Conservation (phyloP, 2,329 filamentous ascomycete species). For the Chaetothyriales sp. region DNA sequence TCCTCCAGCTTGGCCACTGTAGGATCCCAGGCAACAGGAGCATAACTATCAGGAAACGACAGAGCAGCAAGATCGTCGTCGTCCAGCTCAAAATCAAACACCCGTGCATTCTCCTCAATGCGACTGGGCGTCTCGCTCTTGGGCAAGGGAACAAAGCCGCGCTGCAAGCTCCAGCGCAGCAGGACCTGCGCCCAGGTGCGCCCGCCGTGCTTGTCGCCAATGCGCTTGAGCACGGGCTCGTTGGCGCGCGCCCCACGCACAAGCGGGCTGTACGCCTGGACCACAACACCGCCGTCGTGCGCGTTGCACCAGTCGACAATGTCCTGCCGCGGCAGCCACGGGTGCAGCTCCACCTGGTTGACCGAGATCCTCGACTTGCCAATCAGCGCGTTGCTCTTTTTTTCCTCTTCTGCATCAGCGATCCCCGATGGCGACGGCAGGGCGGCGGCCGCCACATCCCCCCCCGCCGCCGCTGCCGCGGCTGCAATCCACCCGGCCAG, state of each 20-base stretch:
- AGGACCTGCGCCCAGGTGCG: constrained; percentile 45
- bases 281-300: constrained; percentile 36
- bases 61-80: constrained; percentile 43
- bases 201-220: constrained; percentile 38
- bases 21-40: constrained; percentile 46
- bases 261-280: constrained; percentile 41
- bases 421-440: too few relatives aligned
- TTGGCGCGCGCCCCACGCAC: constrained; percentile 33
- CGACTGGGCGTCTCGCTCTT: constrained; percentile 46
- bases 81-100: constrained; percentile 46
- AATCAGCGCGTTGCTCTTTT: neutral
- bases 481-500: constrained; percentile 40
- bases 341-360: constrained; percentile 80
- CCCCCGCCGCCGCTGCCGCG: constrained; percentile 53
- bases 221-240: constrained; percentile 36
- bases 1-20: constrained; percentile 12
- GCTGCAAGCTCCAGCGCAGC: constrained; percentile 46
- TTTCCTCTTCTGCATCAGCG: too few relatives aligned
- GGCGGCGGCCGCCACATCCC: constrained; percentile 53
- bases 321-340: constrained; percentile 67
- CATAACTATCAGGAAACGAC: constrained; percentile 37
- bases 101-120: constrained; percentile 44
- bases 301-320: constrained; percentile 62
- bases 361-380: constrained; percentile 47
- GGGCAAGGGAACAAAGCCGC: constrained; percentile 47